phyloP scores from a whole-genome alignment of 345 rosid genomes.

The Gynandropsis gynandra region DNA sequence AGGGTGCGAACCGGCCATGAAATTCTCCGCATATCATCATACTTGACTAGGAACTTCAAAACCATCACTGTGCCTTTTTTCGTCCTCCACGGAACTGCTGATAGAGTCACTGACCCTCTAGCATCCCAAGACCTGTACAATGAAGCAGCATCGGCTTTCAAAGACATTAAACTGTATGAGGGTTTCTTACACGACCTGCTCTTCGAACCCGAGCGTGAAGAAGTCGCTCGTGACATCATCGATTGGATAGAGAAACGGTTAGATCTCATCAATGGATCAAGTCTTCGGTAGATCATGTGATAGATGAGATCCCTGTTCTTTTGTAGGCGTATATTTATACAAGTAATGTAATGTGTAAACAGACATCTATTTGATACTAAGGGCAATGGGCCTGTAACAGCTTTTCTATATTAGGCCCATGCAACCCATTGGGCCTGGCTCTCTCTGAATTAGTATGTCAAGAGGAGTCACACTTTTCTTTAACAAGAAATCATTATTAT shows the following conservation, averaged over 20 bases:
- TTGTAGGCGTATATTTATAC: conserved; percentile 14
- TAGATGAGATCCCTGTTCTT: conserved; percentile 4
- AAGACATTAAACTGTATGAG: conserved; percentile 85
- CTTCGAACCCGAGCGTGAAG: conserved; percentile 85
- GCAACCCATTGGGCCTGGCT: too few species aligned
- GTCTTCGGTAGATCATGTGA: conserved; percentile 18
- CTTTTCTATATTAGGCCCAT: too few species aligned
- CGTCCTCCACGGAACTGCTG: conserved; percentile 92
- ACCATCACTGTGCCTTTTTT: conserved; percentile 71
- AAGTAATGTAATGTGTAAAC: too few species aligned
- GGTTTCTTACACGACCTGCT: conserved; percentile 93
- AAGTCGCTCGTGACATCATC: conserved; percentile 75
- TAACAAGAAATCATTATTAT: too few species aligned
- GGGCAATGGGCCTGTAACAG: too few species aligned
- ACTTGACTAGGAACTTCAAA: conserved; percentile 61
- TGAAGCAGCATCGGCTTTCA: conserved; percentile 64
- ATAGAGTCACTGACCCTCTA: conserved; percentile 82
- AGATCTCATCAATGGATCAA: conserved; percentile 24
- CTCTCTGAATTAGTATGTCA: too few species aligned
- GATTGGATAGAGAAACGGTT: conserved; percentile 79
- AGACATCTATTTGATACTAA: too few species aligned
- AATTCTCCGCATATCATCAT: conserved; percentile 70
- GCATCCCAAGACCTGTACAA: conserved; percentile 83
- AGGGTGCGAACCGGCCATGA: conserved; percentile 95
- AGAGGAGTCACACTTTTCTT: too few species aligned